Conservation (phyloP, 2,329 filamentous ascomycete species). For the Ilyonectria robusta region DNA sequence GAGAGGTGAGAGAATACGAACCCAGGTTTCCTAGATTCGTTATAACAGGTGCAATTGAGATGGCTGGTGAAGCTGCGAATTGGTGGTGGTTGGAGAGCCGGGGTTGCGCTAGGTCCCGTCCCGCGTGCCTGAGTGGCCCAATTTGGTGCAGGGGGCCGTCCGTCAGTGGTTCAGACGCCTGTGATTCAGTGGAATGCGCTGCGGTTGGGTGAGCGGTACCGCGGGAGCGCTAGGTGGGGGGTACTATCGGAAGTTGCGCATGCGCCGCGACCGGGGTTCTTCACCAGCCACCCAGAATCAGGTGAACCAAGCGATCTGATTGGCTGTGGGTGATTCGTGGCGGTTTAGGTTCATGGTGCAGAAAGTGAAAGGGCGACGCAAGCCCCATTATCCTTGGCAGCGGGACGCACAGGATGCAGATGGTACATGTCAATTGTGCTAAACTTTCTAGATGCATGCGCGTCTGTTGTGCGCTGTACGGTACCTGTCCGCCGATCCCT, state of each 20-base stretch:
- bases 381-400: background rate
- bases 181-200: conserved; percentile 1
- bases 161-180: conserved; percentile 27
- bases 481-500: background rate
- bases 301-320: conserved; percentile 5
- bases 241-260: conserved; percentile 10
- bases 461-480: background rate
- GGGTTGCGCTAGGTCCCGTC: conserved; percentile 34
- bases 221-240: conserved; percentile 16
- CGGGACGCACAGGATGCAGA: conserved; percentile 4
- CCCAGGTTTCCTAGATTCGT: conserved; percentile 34
- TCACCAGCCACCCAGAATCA: conserved; percentile 33
- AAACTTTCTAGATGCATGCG: background rate
- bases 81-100: conserved; percentile 46
- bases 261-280: conserved; percentile 7
- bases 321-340: conserved; percentile 16
- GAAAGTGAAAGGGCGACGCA: conserved; percentile 4
- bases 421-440: conserved; percentile 11
- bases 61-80: conserved; percentile 45
- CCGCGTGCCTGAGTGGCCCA: conserved; percentile 8
- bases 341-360: conserved; percentile 7
- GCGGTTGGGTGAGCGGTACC: conserved; percentile 7
- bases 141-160: conserved; percentile 33
- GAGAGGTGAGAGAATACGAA: conserved; percentile 21
- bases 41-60: conserved; percentile 46